These are phyloP conservation scores for Daldinia vernicosa DNA, from an alignment of 495 filamentous ascomycete genomes.

Conservation along the genomic window DNA sequence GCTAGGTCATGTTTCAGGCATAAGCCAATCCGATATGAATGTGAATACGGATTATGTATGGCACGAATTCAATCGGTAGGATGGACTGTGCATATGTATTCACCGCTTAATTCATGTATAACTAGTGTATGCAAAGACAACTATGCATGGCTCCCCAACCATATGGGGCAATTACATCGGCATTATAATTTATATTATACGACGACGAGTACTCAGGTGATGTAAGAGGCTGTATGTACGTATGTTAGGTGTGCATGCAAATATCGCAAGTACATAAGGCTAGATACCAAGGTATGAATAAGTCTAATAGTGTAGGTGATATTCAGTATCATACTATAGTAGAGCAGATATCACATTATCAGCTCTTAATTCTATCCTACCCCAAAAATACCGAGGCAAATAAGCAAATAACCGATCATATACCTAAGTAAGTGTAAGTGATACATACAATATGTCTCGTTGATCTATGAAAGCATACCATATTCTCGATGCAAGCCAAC, in stretches of 20 bases:
- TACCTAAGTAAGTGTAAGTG: neutral
- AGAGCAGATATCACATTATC: neutral
- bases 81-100: constrained; percentile 26
- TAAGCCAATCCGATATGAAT: constrained; percentile 30
- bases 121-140: constrained; percentile 15
- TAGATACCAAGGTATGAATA: no score
- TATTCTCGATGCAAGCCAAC: constrained; percentile 25
- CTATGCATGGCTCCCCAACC: constrained; percentile 8
- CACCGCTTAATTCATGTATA: constrained; percentile 36
- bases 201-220: neutral
- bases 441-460: constrained; percentile 1
- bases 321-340: no score
- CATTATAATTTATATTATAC: neutral
- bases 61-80: constrained; percentile 15
- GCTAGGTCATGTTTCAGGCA: constrained; percentile 32
- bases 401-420: neutral
- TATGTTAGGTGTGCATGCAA: neutral
- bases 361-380: neutral
- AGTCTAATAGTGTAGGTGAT: no score
- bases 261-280: no score
- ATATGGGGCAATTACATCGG: constrained; percentile 26
- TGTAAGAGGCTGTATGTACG: neutral
- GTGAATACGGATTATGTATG: constrained; percentile 13
- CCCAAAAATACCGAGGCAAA: neutral
- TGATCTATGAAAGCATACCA: constrained; percentile 2